These are phyloP conservation scores for Cladophialophora psammophila DNA, from an alignment of 2,329 filamentous ascomycete genomes.

Conservation along the genomic window DNA sequence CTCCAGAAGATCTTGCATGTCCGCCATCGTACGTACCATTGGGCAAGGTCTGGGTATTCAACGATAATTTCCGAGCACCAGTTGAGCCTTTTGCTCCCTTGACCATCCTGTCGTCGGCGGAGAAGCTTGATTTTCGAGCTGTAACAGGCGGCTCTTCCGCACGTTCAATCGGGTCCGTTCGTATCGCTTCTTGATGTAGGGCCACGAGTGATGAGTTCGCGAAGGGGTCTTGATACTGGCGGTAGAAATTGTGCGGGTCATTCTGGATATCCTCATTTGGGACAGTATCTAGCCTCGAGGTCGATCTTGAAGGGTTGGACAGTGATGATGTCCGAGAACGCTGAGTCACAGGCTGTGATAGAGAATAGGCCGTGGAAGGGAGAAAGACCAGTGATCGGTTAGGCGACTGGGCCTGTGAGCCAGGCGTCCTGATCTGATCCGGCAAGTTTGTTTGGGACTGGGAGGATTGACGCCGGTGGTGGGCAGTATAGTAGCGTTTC, in stretches of 20 bases:
- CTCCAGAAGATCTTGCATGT: conserved; percentile 21
- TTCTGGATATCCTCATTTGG: conserved; percentile 45
- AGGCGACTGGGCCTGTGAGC: conserved; percentile 30
- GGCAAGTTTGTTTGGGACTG: conserved; percentile 38
- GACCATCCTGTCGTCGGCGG: conserved; percentile 23
- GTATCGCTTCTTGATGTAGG: conserved; percentile 39
- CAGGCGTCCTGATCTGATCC: conserved; percentile 31
- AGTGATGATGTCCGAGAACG: conserved; percentile 34
- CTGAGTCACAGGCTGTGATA: conserved; percentile 38
- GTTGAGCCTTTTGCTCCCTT: conserved; percentile 16
- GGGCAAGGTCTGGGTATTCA: conserved; percentile 29
- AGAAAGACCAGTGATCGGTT: conserved; percentile 35
- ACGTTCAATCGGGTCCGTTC: conserved; percentile 27
- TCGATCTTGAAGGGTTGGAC: conserved; percentile 20
- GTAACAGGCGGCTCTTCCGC: conserved; percentile 13
- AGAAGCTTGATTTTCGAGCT: conserved; percentile 34
- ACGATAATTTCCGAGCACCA: conserved; percentile 22
- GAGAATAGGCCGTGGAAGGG: conserved; percentile 39
- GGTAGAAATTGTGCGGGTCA: conserved; percentile 62
- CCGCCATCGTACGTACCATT: conserved; percentile 23
- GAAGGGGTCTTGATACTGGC: conserved; percentile 52
- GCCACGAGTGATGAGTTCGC: conserved; percentile 43
- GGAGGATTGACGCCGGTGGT: conserved; percentile 38
- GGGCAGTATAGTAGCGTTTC: conserved; percentile 35
- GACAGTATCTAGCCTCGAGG: conserved; percentile 19